A percentile compares a stretch with the other conserved stretches of the same genome.
phyloP scores from a whole-genome alignment of 306 rosid genomes.

The Biancaea sappan region DNA sequence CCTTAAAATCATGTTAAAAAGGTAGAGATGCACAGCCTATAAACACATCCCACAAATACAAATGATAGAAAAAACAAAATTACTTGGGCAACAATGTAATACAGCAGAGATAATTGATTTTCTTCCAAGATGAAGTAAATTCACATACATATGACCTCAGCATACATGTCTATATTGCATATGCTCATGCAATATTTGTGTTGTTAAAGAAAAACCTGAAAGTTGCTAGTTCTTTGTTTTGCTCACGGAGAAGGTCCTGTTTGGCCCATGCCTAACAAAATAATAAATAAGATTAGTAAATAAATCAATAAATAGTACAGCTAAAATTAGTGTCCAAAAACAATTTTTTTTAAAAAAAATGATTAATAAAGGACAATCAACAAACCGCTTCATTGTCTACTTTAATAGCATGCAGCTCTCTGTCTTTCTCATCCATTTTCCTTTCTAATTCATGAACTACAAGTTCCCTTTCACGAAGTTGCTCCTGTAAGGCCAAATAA shows the following conservation, averaged over 20 bases:
- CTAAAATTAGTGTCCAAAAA: not conserved
- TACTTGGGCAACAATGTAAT: not conserved
- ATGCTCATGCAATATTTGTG: not conserved
- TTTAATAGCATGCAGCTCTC: conserved; percentile 83
- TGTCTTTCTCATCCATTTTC: conserved; percentile 85
- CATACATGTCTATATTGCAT: not conserved
- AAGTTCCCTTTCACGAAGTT: conserved; percentile 76
- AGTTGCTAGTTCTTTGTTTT: conserved; percentile 79
- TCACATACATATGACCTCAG: not conserved
- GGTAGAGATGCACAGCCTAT: conserved; percentile 14
- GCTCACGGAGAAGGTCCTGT: conserved; percentile 90
- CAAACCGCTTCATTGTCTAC: conserved; percentile 93
- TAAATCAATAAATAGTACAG: not conserved
- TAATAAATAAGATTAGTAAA: conserved; percentile 22
- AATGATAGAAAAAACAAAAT: not conserved
- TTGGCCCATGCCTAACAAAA: conserved; percentile 91
- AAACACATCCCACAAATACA: not conserved
- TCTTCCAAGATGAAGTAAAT: not conserved
- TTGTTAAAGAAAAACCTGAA: conserved; percentile 65
- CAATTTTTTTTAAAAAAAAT: not conserved
- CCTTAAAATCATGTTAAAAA: conserved; percentile 7
- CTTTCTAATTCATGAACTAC: conserved; percentile 75
- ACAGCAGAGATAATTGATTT: not conserved
- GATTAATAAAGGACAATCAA: conserved; percentile 23
- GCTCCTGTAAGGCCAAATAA: conserved; percentile 66